Evolutionary conservation across 768 basidiomycete genomes (phyloP), one percentile per base, ranked within the genome.

Genomic region (Pisolithus tinctorius): DNA sequence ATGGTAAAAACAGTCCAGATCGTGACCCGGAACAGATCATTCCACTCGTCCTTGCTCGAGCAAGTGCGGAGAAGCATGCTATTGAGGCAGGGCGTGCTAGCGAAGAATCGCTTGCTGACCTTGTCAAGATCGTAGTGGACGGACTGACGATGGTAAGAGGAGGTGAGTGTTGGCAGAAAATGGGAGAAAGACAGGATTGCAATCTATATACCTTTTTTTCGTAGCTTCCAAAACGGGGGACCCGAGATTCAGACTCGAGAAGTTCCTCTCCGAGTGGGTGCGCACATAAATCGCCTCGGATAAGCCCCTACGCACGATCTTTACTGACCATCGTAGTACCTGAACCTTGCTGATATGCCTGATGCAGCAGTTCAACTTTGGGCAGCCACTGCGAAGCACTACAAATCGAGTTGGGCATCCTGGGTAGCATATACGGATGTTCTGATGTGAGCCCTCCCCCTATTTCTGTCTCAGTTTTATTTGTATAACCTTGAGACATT

Each of bases 381-480:
- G 87, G 72, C 84, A 58, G 69, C 72, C 14, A 78, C 90, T 3
- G 71, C 78, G 1, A 84, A 86, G 54, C 73, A 79, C 52, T 81
- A 84, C 64, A 84, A 84, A 58, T 77, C 76, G 14, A 86, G 80
- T 55, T 92, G 88, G 66, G 72, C 81, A 16, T 80, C 81, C 3
- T 94, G 91, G 90, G 77, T 75, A 14, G 74, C 77, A 2, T 91
- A 86, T 55, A 84, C 84, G 1, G 88, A 89, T 40, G 73, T 81
- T 20, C 74, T 92, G 16, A 80, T 82, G 91, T 91, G 58, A 23
- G 85, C 66, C 11, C 16, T 10, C 16, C 39, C 25, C 26, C 45
- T 27, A 8, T 14, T 20, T 20, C 17, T 16, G 16, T 27, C 31
- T 45, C 49, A 30, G 16, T 50, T 42, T 34, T 4, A 4, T 34